Percentiles rank a stretch among this genome's conserved stretches.
Evolutionary conservation across 768 basidiomycete species (phyloP).

Genomic region (Sarcodon aspratus): DNA sequence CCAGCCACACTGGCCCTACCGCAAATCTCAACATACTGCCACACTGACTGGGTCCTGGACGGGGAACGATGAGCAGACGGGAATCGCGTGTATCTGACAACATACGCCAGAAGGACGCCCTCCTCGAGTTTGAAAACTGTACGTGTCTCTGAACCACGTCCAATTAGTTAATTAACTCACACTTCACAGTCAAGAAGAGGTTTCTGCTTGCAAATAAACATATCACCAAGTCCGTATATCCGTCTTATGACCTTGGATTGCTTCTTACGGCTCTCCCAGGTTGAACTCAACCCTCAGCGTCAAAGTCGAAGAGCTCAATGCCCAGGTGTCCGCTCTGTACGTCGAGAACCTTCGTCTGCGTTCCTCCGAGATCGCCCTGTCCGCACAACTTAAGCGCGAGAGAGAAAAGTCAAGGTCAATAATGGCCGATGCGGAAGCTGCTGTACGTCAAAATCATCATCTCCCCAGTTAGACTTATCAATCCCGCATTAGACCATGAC

Average conservation of each 20-base stretch:
- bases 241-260: neutral
- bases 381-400: conserved; percentile 69
- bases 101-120: conserved; percentile 63
- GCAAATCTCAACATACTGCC: neutral
- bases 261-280: conserved; percentile 23
- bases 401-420: conserved; percentile 65
- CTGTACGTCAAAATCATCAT: conserved; percentile 33
- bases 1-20: neutral
- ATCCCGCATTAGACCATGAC: conserved; percentile 5
- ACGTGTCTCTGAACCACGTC: conserved; percentile 20
- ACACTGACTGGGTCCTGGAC: neutral
- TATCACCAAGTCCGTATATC: conserved; percentile 63
- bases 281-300: conserved; percentile 80
- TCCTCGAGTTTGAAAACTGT: conserved; percentile 83
- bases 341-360: conserved; percentile 76
- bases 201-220: conserved; percentile 86
- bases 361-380: conserved; percentile 68
- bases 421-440: conserved; percentile 62
- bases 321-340: conserved; percentile 72
- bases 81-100: conserved; percentile 38
- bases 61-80: conserved; percentile 24
- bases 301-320: conserved; percentile 75
- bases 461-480: neutral
- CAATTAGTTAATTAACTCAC: conserved; percentile 6
- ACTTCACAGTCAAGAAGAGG: conserved; percentile 75